Percentiles rank a stretch among this genome's conserved stretches.
Evolutionary conservation across 306 rosid genomes (phyloP).

Genomic region (Delonix regia): DNA sequence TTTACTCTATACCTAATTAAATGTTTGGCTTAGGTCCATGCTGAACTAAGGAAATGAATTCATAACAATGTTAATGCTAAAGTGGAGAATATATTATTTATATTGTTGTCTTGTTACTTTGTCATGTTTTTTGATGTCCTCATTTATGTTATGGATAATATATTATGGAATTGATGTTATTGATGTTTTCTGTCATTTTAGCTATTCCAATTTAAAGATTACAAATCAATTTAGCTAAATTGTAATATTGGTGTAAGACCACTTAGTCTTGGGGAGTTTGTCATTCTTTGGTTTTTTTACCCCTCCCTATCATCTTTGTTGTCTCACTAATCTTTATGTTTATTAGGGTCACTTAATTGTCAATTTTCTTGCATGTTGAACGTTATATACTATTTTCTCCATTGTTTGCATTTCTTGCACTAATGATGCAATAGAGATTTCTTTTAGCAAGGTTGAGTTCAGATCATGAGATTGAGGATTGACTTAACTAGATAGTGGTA

Average conservation of each 20-base stretch:
- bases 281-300: neutral
- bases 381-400: no score
- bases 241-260: neutral
- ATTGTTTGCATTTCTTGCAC: neutral
- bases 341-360: neutral
- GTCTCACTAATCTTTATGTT: neutral
- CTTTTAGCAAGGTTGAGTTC: neutral
- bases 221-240: neutral
- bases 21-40: no score
- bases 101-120: no score
- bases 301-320: neutral
- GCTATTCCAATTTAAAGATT: constrained; percentile 12
- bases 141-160: neutral
- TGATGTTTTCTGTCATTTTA: neutral
- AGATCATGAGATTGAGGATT: neutral
- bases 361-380: neutral
- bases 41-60: no score
- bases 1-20: no score
- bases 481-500: neutral
- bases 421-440: neutral
- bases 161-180: neutral
- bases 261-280: neutral
- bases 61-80: no score
- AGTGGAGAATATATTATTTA: no score
- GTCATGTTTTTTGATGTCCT: no score